These are phyloP conservation scores for Pontederia crassipes DNA, from an alignment of 176 grass and related monocot genomes.

Conservation along the genomic window DNA sequence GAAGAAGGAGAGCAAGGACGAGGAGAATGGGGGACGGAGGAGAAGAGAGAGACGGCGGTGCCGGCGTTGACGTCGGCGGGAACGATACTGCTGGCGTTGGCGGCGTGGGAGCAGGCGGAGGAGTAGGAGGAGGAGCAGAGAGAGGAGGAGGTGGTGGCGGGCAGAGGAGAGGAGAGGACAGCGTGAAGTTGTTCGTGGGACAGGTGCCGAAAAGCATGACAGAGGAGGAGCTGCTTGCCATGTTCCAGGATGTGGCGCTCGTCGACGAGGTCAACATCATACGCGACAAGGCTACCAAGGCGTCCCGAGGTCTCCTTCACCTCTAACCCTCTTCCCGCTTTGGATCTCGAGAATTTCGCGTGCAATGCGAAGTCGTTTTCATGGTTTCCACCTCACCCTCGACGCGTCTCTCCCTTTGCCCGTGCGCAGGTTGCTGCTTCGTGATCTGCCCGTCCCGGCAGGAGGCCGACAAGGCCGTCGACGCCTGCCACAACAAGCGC, in stretches of 20 bases:
- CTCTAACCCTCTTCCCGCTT: neutral
- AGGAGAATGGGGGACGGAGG: too few relatives aligned
- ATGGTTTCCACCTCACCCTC: neutral
- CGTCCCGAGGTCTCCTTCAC: constrained; percentile 56
- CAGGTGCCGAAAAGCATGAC: constrained; percentile 76
- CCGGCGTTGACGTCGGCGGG: too few relatives aligned
- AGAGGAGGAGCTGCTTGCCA: constrained; percentile 49
- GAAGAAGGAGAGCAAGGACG: too few relatives aligned
- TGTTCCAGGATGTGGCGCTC: constrained; percentile 78
- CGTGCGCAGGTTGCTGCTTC: constrained; percentile 39
- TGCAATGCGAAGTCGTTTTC: neutral
- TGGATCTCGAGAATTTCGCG: constrained; percentile 6
- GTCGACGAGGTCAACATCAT: constrained; percentile 97
- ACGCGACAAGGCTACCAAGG: constrained; percentile 86
- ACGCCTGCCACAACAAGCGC: constrained; percentile 77
- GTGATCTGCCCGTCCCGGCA: constrained; percentile 82
- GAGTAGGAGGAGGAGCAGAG: neutral
- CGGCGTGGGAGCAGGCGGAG: neutral
- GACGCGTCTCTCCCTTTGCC: neutral
- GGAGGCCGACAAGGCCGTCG: constrained; percentile 97
- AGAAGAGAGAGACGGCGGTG: too few relatives aligned
- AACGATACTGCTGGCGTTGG: too few relatives aligned
- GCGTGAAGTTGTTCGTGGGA: constrained; percentile 78
- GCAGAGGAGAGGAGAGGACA: constrained; percentile 30
- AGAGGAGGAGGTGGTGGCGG: neutral